Base-by-base conservation (phyloP, 2,329 filamentous ascomycete species). In the Monosporascus sp. region DNA sequence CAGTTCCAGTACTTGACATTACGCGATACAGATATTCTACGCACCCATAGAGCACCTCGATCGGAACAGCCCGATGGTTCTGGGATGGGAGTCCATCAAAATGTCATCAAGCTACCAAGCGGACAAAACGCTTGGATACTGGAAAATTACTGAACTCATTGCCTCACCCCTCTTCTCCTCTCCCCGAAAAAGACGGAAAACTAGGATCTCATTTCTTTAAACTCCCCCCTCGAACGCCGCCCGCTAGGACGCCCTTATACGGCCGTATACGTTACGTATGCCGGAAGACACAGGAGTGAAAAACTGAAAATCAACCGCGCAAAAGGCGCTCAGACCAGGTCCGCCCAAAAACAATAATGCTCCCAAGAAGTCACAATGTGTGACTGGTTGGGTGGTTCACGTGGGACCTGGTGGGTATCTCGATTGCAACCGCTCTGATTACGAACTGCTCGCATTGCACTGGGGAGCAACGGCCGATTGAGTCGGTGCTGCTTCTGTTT, bases 401-500 rank as follows among this genome's bases (percentile, higher is more conserved):
- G 22, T 14, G 17, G 18, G 9, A 43, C 18, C 39, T 20, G 39
- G 22, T 43, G 18, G 39, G 39, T 18, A 43, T 18, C 39, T 20
- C 18, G 22, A 20, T 43, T 20, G n/a, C 18, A 43, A 43, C n/a
- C 8, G 39, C 43, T 15, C 43, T 4, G 3, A 9, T 45, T 45
- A 22, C 4, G 24, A n/a, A 2, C 20, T 45, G 43, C 20, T 45
- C 20, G 24, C 43, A 45, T 31, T 27, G 24, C 25, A 24, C 24
- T 45, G 24, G 14, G 43, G 15, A 24, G 20, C 14, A 15, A 2
- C 22, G 22, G 43, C 24, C 43, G 43, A 15, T n/a, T 45, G 24
- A 5, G 43, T 31, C 17, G 24, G 11, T 20, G 43, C 14, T 15
- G n/a, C 56, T 6, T 61, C 57, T 6, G 45, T 49, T 27, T 50